Conservation (phyloP, 352 stramenopile species). For the Chrysophaeum taylorii region DNA sequence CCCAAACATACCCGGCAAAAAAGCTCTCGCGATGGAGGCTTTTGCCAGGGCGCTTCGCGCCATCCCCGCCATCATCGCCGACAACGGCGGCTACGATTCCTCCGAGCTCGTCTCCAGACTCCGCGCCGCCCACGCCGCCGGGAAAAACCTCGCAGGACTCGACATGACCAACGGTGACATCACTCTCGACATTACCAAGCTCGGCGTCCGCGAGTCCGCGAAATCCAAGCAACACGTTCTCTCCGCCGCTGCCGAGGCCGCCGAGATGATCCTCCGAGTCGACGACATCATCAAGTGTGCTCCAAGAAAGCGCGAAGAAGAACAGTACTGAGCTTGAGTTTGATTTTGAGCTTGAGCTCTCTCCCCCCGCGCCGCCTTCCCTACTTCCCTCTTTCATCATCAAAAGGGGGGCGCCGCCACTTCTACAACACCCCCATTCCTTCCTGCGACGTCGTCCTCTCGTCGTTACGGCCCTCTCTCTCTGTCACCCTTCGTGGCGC, state of each 20-base stretch:
- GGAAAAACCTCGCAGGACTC: slow-evolving; percentile 80
- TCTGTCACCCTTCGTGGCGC: too few relatives aligned
- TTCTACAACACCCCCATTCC: too few relatives aligned
- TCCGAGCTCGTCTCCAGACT: slow-evolving; percentile 93
- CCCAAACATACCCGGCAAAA: slow-evolving; percentile 86
- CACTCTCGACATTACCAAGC: slow-evolving; percentile 86
- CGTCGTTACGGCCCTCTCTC: too few relatives aligned
- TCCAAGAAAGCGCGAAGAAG: slow-evolving; percentile 55
- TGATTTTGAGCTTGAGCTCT: too few relatives aligned
- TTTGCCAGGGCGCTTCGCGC: slow-evolving; percentile 90
- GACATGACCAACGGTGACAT: slow-evolving; percentile 91
- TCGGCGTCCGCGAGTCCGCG: slow-evolving; percentile 90
- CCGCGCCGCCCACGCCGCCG: slow-evolving; percentile 76
- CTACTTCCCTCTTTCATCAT: too few relatives aligned
- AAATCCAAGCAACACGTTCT: slow-evolving; percentile 94
- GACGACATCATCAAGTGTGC: slow-evolving; percentile 96
- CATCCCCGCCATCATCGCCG: slow-evolving; percentile 92
- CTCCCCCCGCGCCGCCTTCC: too few relatives aligned
- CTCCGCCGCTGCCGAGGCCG: slow-evolving; percentile 90
- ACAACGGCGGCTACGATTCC: slow-evolving; percentile 97
- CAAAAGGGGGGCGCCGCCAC: too few relatives aligned
- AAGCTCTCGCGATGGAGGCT: slow-evolving; percentile 92
- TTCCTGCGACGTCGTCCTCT: too few relatives aligned
- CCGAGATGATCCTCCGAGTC: slow-evolving; percentile 98
- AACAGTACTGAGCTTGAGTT: too few relatives aligned